phyloP scores from a whole-genome alignment of 1,284 basidiomycete species.

The Microbotryum violaceum region DNA sequence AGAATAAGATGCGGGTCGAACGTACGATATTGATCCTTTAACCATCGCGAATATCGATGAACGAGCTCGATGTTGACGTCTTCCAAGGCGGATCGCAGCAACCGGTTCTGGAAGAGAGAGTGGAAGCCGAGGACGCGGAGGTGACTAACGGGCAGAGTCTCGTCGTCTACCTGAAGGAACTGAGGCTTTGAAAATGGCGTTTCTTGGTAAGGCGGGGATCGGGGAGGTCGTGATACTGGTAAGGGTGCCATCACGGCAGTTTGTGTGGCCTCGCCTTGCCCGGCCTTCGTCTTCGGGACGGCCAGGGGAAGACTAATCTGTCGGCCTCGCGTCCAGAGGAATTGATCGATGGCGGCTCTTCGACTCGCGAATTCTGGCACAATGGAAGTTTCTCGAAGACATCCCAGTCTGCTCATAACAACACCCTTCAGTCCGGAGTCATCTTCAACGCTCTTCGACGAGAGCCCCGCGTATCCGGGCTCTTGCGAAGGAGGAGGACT shows the following conservation, averaged over 20 bases:
- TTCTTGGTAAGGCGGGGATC: not conserved
- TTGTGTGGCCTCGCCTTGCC: not conserved
- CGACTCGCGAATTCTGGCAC: no score
- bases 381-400: no score
- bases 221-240: no score
- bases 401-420: no score
- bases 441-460: no score
- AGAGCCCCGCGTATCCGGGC: no score
- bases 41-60: slow-evolving; percentile 4
- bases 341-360: no score
- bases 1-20: slow-evolving; percentile 12
- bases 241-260: not conserved
- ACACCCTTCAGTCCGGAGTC: no score
- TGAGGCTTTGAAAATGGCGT: slow-evolving; percentile 2
- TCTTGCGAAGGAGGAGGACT: no score
- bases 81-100: not conserved
- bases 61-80: not conserved
- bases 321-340: no score
- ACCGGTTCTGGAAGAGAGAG: not conserved
- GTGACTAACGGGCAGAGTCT: not conserved
- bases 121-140: slow-evolving; percentile 1
- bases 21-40: not conserved
- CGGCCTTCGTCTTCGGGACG: not conserved
- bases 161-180: not conserved
- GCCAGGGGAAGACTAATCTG: not conserved